phyloP scores from a whole-genome alignment of 805 yeast genomes.

The Yarrowia keelungensis region DNA sequence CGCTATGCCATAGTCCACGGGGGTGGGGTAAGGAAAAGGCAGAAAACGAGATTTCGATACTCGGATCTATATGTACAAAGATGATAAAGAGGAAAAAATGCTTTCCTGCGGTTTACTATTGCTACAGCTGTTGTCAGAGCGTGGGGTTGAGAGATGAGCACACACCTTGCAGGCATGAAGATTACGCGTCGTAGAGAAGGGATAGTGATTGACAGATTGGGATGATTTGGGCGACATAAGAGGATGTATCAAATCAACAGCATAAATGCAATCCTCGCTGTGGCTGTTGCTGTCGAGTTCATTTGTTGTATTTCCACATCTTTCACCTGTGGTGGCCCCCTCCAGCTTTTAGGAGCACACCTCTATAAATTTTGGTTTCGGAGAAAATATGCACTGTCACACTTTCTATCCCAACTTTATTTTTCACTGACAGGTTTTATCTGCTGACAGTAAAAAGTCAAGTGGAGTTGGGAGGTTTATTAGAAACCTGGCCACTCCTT shows the following conservation, averaged over 20 bases:
- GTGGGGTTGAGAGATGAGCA: constrained; percentile 7
- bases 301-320: too few relatives aligned
- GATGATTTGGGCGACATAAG: not conserved
- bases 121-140: not conserved
- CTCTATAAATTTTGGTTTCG: constrained; percentile 13
- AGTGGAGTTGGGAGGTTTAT: not conserved
- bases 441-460: constrained; percentile 1
- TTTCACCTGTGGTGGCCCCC: too few relatives aligned
- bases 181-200: constrained; percentile 18
- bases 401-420: constrained; percentile 5
- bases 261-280: too few relatives aligned
- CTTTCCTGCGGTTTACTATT: too few relatives aligned
- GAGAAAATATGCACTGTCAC: constrained; percentile 31
- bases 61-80: too few relatives aligned
- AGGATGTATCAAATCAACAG: too few relatives aligned
- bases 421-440: not conserved
- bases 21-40: not conserved
- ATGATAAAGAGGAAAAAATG: too few relatives aligned
- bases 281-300: too few relatives aligned
- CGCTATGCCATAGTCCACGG: constrained; percentile 12
- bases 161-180: constrained; percentile 26
- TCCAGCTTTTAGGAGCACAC: too few relatives aligned
- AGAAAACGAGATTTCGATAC: too few relatives aligned
- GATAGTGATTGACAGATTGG: not conserved
- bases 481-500: not conserved